Evolutionary conservation across 108 stramenopile genomes (phyloP).

Genomic region (Skeletonema marinoi): DNA sequence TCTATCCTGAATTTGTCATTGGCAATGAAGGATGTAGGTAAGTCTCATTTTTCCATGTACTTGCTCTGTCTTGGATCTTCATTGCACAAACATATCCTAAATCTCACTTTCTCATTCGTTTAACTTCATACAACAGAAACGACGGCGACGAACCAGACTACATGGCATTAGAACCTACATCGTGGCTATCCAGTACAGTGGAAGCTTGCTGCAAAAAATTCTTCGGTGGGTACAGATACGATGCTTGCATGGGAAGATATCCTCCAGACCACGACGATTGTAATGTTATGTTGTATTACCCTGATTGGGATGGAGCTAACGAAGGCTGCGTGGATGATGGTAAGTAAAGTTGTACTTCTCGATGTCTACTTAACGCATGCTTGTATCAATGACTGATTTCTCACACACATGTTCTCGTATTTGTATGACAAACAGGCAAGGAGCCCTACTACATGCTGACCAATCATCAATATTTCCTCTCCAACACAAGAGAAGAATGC

Average conservation of each 20-base stretch:
- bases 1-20: background rate
- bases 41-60: background rate
- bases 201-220: background rate
- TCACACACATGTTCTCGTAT: background rate
- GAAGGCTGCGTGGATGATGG: background rate
- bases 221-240: background rate
- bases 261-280: background rate
- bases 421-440: background rate
- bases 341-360: background rate
- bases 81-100: too few relatives aligned
- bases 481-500: conserved; percentile 5
- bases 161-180: background rate
- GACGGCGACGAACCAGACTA: conserved; percentile 2
- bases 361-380: too few relatives aligned
- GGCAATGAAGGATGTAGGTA: background rate
- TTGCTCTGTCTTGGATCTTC: too few relatives aligned
- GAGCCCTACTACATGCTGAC: background rate
- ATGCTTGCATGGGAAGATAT: background rate
- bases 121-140: background rate
- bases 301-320: background rate
- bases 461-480: background rate
- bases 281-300: background rate
- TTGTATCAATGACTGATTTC: too few relatives aligned
- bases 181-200: background rate
- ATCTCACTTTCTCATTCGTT: background rate